Evolutionary conservation across 2,329 filamentous ascomycete species (phyloP).

Genomic region (Rhynchosporium agropyri): DNA sequence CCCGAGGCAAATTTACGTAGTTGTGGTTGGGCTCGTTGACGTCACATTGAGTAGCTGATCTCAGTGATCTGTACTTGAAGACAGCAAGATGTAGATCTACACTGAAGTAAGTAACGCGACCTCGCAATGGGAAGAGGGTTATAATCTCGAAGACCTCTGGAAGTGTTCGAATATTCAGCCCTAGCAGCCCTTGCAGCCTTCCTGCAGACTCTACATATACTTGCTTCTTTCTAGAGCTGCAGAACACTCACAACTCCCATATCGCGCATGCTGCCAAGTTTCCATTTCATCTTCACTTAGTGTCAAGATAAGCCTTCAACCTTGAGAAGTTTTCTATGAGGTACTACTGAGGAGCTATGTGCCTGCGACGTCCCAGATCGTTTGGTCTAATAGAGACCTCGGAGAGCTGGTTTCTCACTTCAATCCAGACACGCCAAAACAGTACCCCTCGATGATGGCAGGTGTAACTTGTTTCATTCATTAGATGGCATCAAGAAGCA

Average conservation of each 20-base stretch:
- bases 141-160: background rate
- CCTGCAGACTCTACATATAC: background rate
- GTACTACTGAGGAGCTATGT: background rate
- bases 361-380: constrained; percentile 2
- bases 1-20: background rate
- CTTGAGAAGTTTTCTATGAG: background rate
- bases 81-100: background rate
- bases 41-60: constrained; percentile 7
- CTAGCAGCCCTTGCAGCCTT: constrained; percentile 3
- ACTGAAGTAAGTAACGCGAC: constrained; percentile 4
- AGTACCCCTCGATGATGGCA: background rate
- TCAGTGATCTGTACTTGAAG: constrained; percentile 13
- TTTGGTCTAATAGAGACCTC: background rate
- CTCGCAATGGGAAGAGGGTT: constrained; percentile 4
- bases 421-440: background rate
- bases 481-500: constrained; percentile 7
- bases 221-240: background rate
- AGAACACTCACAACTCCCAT: constrained; percentile 5
- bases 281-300: background rate
- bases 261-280: background rate
- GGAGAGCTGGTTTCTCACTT: constrained; percentile 2
- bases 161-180: background rate
- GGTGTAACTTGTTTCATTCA: background rate
- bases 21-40: constrained; percentile 14
- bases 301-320: too few relatives aligned